phyloP scores from a whole-genome alignment of 371 early-diverging fungal genomes.

The Mucor racemosus region DNA sequence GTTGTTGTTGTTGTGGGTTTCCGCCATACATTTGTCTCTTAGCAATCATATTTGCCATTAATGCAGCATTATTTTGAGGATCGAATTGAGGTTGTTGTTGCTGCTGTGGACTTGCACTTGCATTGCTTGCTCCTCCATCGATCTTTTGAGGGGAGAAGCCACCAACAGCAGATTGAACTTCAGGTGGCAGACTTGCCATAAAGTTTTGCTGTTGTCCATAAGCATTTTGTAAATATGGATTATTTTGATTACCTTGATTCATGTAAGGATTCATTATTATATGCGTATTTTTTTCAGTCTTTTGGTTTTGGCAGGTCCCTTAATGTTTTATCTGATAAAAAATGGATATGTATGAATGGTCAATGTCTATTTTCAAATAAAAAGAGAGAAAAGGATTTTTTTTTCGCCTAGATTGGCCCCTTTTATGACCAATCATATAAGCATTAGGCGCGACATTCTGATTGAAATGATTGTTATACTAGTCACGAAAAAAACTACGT shows the following conservation, averaged over 20 bases:
- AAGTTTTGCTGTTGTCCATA: slow-evolving; percentile 34
- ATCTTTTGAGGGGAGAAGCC: slow-evolving; percentile 19
- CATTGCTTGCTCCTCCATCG: slow-evolving; percentile 7
- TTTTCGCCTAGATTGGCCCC: neutral
- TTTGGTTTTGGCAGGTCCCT: neutral
- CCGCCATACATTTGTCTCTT: slow-evolving; percentile 30
- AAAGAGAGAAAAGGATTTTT: neutral
- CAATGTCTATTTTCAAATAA: neutral
- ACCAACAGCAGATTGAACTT: slow-evolving; percentile 24
- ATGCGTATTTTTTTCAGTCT: neutral
- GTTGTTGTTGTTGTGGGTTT: slow-evolving; percentile 15
- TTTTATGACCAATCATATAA: neutral
- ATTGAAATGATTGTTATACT: neutral
- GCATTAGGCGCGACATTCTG: neutral
- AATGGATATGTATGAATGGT: neutral
- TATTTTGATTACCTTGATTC: slow-evolving; percentile 31
- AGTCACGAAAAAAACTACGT: neutral
- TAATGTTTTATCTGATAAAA: neutral
- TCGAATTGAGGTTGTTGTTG: slow-evolving; percentile 18
- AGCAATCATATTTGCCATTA: slow-evolving; percentile 27
- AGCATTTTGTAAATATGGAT: slow-evolving; percentile 35
- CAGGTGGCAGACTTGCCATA: slow-evolving; percentile 40
- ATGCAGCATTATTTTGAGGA: slow-evolving; percentile 19
- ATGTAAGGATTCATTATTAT: slow-evolving; percentile 40
- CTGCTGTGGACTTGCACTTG: slow-evolving; percentile 23